These are phyloP conservation scores for Pleurotus platypus DNA, from an alignment of 768 basidiomycete genomes.

Conservation along the genomic window DNA sequence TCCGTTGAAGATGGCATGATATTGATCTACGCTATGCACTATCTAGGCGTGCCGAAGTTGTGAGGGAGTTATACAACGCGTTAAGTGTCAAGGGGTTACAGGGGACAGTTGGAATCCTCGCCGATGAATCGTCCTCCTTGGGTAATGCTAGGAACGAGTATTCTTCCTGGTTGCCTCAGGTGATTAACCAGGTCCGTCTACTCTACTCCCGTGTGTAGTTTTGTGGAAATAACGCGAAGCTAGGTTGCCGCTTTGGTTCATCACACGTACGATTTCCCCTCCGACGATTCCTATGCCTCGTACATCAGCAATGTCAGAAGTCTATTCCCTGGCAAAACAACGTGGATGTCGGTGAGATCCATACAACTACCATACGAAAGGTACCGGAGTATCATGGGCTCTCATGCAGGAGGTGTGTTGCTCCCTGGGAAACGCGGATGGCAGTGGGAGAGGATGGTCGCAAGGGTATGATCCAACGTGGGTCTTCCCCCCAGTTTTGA, in stretches of 20 bases:
- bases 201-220: neutral
- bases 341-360: slow-evolving; percentile 35
- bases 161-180: slow-evolving; percentile 30
- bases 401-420: slow-evolving; percentile 32
- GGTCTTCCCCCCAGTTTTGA: neutral
- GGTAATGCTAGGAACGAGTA: slow-evolving; percentile 27
- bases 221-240: neutral
- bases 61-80: slow-evolving; percentile 31
- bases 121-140: slow-evolving; percentile 37
- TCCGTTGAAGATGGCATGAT: neutral
- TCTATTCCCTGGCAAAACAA: slow-evolving; percentile 25
- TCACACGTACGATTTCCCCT: slow-evolving; percentile 44
- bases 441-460: slow-evolving; percentile 28
- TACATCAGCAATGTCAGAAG: slow-evolving; percentile 25
- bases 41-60: slow-evolving; percentile 33
- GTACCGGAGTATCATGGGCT: neutral
- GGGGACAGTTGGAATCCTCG: slow-evolving; percentile 32
- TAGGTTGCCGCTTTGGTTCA: slow-evolving; percentile 36
- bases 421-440: slow-evolving; percentile 29
- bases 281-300: slow-evolving; percentile 28
- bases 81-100: slow-evolving; percentile 24
- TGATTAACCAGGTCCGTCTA: slow-evolving; percentile 22
- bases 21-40: neutral
- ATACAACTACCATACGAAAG: neutral
- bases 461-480: slow-evolving; percentile 35